Evolutionary conservation across 2,329 filamentous ascomycete species (phyloP).

Genomic region (Claviceps paspali): DNA sequence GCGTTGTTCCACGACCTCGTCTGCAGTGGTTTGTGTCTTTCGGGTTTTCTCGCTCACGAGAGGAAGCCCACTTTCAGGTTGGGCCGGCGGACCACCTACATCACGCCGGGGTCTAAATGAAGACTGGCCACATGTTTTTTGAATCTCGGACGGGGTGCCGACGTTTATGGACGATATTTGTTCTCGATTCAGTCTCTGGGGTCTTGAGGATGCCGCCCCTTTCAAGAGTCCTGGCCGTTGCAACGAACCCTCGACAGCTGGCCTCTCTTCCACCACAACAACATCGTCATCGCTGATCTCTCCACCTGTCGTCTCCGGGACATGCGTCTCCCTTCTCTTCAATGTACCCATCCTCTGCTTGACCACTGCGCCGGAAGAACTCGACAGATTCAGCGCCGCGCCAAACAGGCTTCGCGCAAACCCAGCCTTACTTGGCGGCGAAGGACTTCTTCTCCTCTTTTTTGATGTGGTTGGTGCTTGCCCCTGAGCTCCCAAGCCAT

Average conservation of each 20-base stretch:
- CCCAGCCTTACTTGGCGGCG: constrained; percentile 18
- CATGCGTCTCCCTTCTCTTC: constrained; percentile 10
- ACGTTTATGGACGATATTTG: not conserved
- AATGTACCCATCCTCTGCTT: constrained; percentile 8
- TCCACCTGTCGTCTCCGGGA: constrained; percentile 1
- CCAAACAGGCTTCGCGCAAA: constrained; percentile 22
- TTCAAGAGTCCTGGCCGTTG: not conserved
- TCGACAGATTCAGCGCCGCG: constrained; percentile 17
- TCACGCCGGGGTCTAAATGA: not conserved
- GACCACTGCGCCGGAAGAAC: constrained; percentile 8
- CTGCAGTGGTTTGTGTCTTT: not conserved
- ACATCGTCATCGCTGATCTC: constrained; percentile 5
- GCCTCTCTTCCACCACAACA: constrained; percentile 5
- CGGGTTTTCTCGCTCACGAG: not conserved
- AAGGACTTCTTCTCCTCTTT: constrained; percentile 14
- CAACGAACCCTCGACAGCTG: not conserved
- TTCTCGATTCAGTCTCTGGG: not conserved
- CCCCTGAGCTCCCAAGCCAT: constrained; percentile 2
- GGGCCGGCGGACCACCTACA: too few relatives aligned
- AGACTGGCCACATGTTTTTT: not conserved
- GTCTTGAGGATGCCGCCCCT: not conserved
- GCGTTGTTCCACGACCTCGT: not conserved
- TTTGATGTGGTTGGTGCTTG: constrained; percentile 12
- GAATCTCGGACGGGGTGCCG: too few relatives aligned
- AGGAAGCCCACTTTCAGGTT: not conserved